phyloP scores from a whole-genome alignment of 2,329 filamentous ascomycete species.

The Alternaria postmessia region DNA sequence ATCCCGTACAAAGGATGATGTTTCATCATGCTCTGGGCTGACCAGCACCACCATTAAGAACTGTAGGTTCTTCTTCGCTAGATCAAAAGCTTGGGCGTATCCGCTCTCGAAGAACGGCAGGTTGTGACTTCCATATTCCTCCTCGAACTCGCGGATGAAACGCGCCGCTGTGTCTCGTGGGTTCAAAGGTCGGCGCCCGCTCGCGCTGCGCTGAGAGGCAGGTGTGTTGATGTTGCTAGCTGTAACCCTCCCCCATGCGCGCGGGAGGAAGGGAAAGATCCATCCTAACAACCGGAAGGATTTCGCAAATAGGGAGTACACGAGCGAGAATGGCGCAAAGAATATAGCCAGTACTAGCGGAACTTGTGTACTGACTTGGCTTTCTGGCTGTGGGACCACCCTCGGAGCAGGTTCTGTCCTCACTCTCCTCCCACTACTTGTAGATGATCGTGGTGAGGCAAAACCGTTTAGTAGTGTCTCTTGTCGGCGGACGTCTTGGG shows the following conservation, averaged over 20 bases:
- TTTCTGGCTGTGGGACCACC: constrained; percentile 78
- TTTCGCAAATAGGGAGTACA: constrained; percentile 75
- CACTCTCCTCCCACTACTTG: constrained; percentile 38
- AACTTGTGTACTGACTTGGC: constrained; percentile 71
- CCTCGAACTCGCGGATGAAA: constrained; percentile 92
- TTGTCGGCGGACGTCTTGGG: constrained; percentile 68
- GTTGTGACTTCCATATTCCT: constrained; percentile 79
- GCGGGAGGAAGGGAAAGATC: constrained; percentile 81
- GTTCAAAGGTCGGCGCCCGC: constrained; percentile 76
- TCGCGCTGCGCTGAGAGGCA: constrained; percentile 64
- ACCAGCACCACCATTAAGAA: constrained; percentile 88
- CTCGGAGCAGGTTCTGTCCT: constrained; percentile 76
- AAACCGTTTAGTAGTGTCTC: constrained; percentile 73
- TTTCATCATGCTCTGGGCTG: constrained; percentile 95
- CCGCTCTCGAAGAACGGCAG: constrained; percentile 86
- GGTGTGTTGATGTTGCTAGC: constrained; percentile 55
- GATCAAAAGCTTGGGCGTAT: constrained; percentile 89
- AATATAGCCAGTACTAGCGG: constrained; percentile 80
- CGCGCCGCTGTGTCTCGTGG: constrained; percentile 87
- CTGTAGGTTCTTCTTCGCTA: constrained; percentile 88
- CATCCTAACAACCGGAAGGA: constrained; percentile 77
- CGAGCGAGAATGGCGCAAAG: constrained; percentile 80
- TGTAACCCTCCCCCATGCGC: constrained; percentile 62
- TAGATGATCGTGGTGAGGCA: constrained; percentile 42
- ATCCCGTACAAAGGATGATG: constrained; percentile 78